Evolutionary conservation across 768 basidiomycete species (phyloP), one percentile per base, ranked within the genome.

Genomic region (Mycena venus): DNA sequence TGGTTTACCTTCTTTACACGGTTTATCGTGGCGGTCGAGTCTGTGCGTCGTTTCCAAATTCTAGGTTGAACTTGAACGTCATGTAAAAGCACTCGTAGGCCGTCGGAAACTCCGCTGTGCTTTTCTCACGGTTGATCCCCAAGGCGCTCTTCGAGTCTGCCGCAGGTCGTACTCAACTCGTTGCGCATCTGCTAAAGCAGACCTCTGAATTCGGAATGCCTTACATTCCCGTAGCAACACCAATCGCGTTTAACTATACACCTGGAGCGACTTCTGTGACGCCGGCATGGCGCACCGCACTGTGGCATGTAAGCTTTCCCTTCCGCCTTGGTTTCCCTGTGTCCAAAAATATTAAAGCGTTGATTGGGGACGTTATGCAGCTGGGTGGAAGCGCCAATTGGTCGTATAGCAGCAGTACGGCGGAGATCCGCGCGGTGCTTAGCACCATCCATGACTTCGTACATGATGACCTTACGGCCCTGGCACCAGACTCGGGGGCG

Each of bases 61-160:
- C 7, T 32, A 23, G 1, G 32, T 9, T 15, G 25, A 55, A 17
- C 15, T 12, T 29, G 14, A 29, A 38, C 27, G 6, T 14, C 15
- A 40, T 36, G 3, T 10, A 23, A 27, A 29, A 27, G 27, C 1
- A 40, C 15, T 29, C 40, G 11, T 49, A 76, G 72, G 21, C 44
- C 14, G 68, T 66, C 7, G 75, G 72, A 21, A 55, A 36, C 10
- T 27, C 40, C 3, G 10, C 27, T 7, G 51, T 32, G 19, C 62
- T 82, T 6, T 80, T 79, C 6, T 78, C 79, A 14, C 82, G 82
- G 0, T 77, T 85, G 12, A 71, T 85, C 25, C 79, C 80, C 21
- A 75, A 78, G 21, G 61, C 69, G 19, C 65, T 78, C 29, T 84
- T 83, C 73, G 60, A 70, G 15, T 79, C 78, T 7, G 74, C 65